Conservation (phyloP, 2,329 filamentous ascomycete species). For the Penicillium sp. region DNA sequence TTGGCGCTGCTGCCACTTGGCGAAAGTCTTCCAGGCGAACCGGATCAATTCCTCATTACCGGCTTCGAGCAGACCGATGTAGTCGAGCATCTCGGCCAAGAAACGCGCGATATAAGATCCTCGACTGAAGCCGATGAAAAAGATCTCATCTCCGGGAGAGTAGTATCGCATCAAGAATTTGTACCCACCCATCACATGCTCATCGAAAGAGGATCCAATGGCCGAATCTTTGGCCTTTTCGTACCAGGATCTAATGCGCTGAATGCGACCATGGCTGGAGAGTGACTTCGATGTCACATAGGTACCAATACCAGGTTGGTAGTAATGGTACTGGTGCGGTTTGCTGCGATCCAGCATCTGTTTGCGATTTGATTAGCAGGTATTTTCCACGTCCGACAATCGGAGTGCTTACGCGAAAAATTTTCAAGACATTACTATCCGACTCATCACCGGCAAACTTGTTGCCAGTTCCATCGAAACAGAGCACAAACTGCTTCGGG, state of each 20-base stretch:
- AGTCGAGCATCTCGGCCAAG: conserved; percentile 80
- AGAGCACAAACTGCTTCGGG: conserved; percentile 43
- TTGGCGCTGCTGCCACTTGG: conserved; percentile 42
- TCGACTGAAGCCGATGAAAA: conserved; percentile 72
- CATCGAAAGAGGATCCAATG: conserved; percentile 74
- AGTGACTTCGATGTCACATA: conserved; percentile 42
- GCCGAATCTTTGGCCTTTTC: conserved; percentile 62
- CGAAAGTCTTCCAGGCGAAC: conserved; percentile 70
- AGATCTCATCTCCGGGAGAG: conserved; percentile 59
- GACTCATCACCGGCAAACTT: conserved; percentile 45
- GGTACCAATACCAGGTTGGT: conserved; percentile 47
- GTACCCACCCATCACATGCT: conserved; percentile 82
- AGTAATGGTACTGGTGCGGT: conserved; percentile 43
- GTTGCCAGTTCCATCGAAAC: conserved; percentile 48
- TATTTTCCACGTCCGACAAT: neutral
- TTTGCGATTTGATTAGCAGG: neutral
- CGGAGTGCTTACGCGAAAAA: conserved; percentile 40
- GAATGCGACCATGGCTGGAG: conserved; percentile 33
- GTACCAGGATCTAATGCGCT: conserved; percentile 55
- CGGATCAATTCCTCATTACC: conserved; percentile 83
- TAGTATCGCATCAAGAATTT: conserved; percentile 76
- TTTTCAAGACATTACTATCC: conserved; percentile 50
- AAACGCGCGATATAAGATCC: conserved; percentile 74
- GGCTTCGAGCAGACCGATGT: conserved; percentile 73
- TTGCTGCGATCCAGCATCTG: conserved; percentile 44